Evolutionary conservation across 352 stramenopile genomes (phyloP).

Genomic region (Phytophthora palmivora): DNA sequence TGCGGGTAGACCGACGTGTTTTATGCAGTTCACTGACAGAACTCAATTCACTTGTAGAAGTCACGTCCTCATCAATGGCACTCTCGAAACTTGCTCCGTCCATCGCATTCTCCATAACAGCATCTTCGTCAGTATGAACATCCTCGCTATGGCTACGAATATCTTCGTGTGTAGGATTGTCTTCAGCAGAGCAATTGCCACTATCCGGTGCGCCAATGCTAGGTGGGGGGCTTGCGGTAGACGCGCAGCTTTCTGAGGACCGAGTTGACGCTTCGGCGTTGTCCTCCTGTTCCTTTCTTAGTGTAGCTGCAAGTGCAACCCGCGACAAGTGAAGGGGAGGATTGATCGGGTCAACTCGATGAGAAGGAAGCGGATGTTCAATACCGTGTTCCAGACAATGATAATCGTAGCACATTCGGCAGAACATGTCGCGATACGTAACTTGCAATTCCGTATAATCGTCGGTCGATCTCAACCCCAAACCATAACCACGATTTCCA

Average conservation of each 20-base stretch:
- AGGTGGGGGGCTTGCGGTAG: conserved; percentile 16
- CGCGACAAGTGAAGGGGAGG: conserved; percentile 54
- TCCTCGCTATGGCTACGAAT: conserved; percentile 4
- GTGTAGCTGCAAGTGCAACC: conserved; percentile 32
- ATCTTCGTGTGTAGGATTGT: conserved; percentile 19
- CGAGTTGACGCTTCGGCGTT: conserved; percentile 6
- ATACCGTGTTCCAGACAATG: conserved; percentile 93
- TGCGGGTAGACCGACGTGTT: conserved; percentile 62
- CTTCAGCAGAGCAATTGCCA: conserved; percentile 14
- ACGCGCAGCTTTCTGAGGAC: conserved; percentile 22
- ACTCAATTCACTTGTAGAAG: too few relatives aligned
- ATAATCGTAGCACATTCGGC: conserved; percentile 93
- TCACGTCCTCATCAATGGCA: conserved; percentile 28
- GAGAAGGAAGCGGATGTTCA: conserved; percentile 68
- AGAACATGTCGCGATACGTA: conserved; percentile 93
- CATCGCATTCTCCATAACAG: conserved; percentile 8
- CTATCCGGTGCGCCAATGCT: conserved; percentile 15
- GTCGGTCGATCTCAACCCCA: conserved; percentile 57
- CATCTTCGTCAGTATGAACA: conserved; percentile 28
- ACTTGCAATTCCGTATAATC: conserved; percentile 83
- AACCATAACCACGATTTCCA: conserved; percentile 37
- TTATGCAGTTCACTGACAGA: conserved; percentile 34
- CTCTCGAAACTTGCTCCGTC: conserved; percentile 24
- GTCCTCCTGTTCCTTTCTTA: conserved; percentile 21
- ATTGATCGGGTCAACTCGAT: conserved; percentile 70